phyloP scores from a whole-genome alignment of 2,329 filamentous ascomycete species.

The Colletotrichum liaoningense region DNA sequence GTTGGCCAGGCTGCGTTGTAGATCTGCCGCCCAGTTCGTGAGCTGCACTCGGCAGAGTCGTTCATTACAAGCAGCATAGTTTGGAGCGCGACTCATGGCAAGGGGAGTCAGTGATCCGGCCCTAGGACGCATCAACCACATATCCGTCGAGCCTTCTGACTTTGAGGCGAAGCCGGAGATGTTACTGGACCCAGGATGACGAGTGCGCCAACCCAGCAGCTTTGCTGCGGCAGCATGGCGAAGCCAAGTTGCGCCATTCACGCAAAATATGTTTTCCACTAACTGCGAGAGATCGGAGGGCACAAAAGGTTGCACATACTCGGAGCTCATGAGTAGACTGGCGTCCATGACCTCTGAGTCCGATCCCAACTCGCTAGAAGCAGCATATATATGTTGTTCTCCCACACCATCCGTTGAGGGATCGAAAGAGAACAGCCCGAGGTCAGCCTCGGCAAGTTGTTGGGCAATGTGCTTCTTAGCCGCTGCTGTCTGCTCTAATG shows the following conservation, averaged over 20 bases:
- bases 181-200: constrained; percentile 37
- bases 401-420: constrained; percentile 44
- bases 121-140: constrained; percentile 45
- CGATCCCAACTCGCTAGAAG: constrained; percentile 78
- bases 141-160: constrained; percentile 52
- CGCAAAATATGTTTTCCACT: constrained; percentile 80
- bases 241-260: constrained; percentile 82
- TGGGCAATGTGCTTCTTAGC: constrained; percentile 70
- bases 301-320: constrained; percentile 85
- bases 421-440: constrained; percentile 77
- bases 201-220: constrained; percentile 75
- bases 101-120: constrained; percentile 26
- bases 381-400: constrained; percentile 70
- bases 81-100: not conserved
- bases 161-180: not conserved
- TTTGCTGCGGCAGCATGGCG: constrained; percentile 87
- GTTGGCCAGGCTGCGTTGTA: constrained; percentile 80
- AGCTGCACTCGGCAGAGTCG: constrained; percentile 67
- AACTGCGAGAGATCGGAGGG: constrained; percentile 78
- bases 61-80: constrained; percentile 46
- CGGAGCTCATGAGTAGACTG: constrained; percentile 90
- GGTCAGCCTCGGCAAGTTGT: constrained; percentile 66
- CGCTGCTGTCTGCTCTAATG: constrained; percentile 63
- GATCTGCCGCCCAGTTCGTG: constrained; percentile 84
- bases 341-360: constrained; percentile 92